Base-by-base conservation (phyloP, 768 basidiomycete genomes). In the Termitomyces eurrhizus region DNA sequence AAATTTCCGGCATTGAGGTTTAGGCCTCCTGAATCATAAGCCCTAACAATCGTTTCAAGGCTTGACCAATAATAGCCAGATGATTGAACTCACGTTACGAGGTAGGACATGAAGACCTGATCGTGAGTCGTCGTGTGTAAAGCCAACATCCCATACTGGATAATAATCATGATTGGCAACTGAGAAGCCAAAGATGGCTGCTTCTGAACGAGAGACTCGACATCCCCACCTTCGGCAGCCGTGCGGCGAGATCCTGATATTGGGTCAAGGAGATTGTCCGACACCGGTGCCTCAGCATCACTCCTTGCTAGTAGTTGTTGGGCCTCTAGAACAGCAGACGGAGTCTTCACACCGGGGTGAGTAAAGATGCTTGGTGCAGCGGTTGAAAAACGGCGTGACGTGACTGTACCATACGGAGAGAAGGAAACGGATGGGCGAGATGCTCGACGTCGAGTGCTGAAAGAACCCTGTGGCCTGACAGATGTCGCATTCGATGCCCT, bases 1-100 rank as follows among this genome's bases (percentile, higher is more conserved):
- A 95, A 99, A 73, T 97, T 86, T 1, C 89, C 90, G 0, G 97
- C 92, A 68, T 89, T 90, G 57, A 99, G 78, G 59, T 93, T 94
- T 64, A 99, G 74, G 1, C 97, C 97, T n/a, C 95, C 95, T 7
- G 86, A 80, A 21, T 83, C 78, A 69, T 92, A 92, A 65, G 90
- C 86, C 14, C 92, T 95, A 69, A 33, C 53, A 52, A 57, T 64
- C 39, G 65, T 45, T 56, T 58, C 48, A 3, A 24, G 51, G 14
- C 18, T 32, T 57, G 8, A 29, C 37, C 16, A 24, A 52, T 18
- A 55, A 26, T 21, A 44, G 49, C 3, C 53, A 44, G 7, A 32
- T 29, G 26, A 35, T 37, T 61, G 29, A 1, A 82, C 89, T 75
- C 68, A 92, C 90, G 90, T 87, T 53, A 95, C 91, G 29, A 95